A percentile compares a stretch with the other conserved stretches of the same genome.
phyloP scores from a whole-genome alignment of 306 rosid species.

The Vigna mungo region DNA sequence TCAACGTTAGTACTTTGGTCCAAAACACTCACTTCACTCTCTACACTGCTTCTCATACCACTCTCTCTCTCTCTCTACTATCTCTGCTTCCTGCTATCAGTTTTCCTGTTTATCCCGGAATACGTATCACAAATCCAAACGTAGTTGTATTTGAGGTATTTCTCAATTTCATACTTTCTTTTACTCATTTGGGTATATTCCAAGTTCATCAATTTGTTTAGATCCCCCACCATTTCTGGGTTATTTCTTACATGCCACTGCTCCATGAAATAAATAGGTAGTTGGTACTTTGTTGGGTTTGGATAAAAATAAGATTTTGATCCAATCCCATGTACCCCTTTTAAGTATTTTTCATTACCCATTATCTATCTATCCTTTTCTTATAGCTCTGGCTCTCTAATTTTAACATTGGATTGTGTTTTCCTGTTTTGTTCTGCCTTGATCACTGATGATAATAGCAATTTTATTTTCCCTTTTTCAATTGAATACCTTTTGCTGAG shows the following conservation, averaged over 20 bases:
- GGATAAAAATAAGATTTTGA: constrained; percentile 32
- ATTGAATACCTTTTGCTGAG: constrained; percentile 41
- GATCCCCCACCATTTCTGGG: constrained; percentile 43
- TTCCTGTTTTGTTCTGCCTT: constrained; percentile 27
- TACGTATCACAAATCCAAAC: background rate
- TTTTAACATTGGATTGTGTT: constrained; percentile 34
- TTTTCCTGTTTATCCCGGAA: background rate
- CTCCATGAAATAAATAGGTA: background rate
- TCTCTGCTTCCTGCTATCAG: constrained; percentile 1
- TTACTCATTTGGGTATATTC: constrained; percentile 15
- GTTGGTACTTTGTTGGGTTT: constrained; percentile 28
- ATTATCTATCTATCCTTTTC: constrained; percentile 23
- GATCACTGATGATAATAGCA: constrained; percentile 43
- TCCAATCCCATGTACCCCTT: constrained; percentile 23
- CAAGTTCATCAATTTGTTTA: constrained; percentile 13
- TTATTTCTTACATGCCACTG: background rate
- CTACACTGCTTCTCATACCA: background rate
- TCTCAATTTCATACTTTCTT: background rate
- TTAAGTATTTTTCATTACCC: constrained; percentile 33
- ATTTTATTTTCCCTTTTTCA: background rate
- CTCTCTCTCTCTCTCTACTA: background rate
- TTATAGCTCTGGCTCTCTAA: constrained; percentile 29
- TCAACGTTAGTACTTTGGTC: constrained; percentile 29
- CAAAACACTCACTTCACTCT: constrained; percentile 21
- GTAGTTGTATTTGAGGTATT: constrained; percentile 39